phyloP scores from a whole-genome alignment of 1,284 basidiomycete genomes.

The Pholiota adiposa region DNA sequence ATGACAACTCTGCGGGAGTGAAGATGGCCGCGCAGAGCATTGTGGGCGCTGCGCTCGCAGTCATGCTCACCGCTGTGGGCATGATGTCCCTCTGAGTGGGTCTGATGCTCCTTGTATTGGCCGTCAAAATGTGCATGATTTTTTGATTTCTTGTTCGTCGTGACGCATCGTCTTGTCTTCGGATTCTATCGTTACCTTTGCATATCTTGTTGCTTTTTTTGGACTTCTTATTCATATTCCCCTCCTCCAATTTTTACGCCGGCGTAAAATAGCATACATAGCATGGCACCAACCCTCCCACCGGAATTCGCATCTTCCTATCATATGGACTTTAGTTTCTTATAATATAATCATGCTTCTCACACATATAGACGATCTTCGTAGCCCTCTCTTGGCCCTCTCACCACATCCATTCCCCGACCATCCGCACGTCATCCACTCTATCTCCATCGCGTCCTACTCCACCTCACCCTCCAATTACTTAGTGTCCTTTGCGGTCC shows the following conservation, averaged over 20 bases:
- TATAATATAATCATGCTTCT: neutral
- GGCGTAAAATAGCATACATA: neutral
- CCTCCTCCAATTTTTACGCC: neutral
- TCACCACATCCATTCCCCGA: neutral
- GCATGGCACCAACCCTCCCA: neutral
- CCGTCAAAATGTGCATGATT: neutral
- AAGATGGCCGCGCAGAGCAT: constrained; percentile 3
- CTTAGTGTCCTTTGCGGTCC: no score
- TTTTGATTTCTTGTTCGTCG: neutral
- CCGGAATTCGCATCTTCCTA: neutral
- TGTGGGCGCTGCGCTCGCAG: constrained; percentile 1
- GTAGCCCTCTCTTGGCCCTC: neutral
- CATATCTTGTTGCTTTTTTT: neutral
- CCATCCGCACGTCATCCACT: neutral
- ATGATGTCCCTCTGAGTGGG: constrained; percentile 3
- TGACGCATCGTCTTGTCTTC: neutral
- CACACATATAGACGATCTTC: neutral
- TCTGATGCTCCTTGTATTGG: no score
- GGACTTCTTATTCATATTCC: neutral
- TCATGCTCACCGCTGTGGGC: neutral
- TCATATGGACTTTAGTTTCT: neutral
- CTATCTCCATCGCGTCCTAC: neutral
- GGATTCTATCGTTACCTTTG: neutral
- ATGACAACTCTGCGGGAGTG: neutral
- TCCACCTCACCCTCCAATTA: neutral